Conservation (phyloP, 345 rosid species). For the Populus simonii region DNA sequence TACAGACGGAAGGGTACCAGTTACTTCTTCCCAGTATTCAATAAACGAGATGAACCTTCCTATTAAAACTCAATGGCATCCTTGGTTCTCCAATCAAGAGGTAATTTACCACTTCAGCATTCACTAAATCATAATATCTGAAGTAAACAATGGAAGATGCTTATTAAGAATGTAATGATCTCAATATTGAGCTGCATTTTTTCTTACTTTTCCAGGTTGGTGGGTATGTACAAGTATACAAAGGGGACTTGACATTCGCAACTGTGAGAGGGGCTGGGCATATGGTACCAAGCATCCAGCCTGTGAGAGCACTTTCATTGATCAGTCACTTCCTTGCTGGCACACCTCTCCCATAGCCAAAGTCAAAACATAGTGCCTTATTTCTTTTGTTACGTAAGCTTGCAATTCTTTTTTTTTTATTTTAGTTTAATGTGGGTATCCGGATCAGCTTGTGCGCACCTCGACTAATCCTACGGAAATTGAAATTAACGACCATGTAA, state of each 20-base stretch:
- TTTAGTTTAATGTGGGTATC: too few species aligned
- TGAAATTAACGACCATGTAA: too few species aligned
- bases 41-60: conserved; percentile 58
- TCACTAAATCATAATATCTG: background rate
- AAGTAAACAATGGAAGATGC: background rate
- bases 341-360: background rate
- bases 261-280: conserved; percentile 45
- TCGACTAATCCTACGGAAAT: too few species aligned
- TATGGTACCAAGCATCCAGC: conserved; percentile 35
- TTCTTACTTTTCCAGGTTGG: conserved; percentile 19
- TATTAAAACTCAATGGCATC: conserved; percentile 53
- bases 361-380: too few species aligned
- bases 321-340: conserved; percentile 13
- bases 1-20: conserved; percentile 71
- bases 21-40: conserved; percentile 69
- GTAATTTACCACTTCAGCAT: background rate
- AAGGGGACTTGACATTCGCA: conserved; percentile 33
- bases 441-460: too few species aligned
- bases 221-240: conserved; percentile 24
- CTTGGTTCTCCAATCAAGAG: conserved; percentile 45
- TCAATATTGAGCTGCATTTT: too few species aligned
- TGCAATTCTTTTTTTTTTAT: too few species aligned
- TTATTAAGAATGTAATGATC: too few species aligned
- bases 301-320: conserved; percentile 25
- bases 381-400: too few species aligned